Evolutionary conservation across 2,329 filamentous ascomycete species (phyloP).

Genomic region (Paecilomyces niveus): DNA sequence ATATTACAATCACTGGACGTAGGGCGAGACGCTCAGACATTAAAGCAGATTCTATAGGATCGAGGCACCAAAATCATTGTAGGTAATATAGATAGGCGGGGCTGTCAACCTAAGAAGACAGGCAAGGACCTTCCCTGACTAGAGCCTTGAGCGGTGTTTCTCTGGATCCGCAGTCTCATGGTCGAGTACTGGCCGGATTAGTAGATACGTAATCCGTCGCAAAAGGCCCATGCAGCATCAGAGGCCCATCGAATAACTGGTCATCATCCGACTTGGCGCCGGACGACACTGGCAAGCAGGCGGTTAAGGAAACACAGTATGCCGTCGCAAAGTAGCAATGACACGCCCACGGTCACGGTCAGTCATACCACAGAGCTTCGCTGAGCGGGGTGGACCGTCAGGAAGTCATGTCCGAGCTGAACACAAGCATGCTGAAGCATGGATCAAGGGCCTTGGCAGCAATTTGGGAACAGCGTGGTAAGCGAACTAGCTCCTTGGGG

Average conservation of each 20-base stretch:
- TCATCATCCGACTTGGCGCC: neutral
- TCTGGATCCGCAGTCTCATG: neutral
- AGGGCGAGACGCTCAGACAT: neutral
- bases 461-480: neutral
- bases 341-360: neutral
- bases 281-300: neutral
- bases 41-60: neutral
- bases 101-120: neutral
- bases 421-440: neutral
- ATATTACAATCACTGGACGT: neutral
- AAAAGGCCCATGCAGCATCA: neutral
- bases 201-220: neutral
- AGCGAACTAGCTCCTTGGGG: neutral
- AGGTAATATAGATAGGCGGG: neutral
- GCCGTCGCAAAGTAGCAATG: neutral
- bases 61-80: neutral
- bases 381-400: neutral
- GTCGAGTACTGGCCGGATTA: too few species aligned
- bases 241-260: neutral
- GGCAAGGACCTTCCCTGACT: neutral
- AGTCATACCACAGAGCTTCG: neutral
- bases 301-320: neutral
- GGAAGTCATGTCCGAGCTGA: conserved; percentile 1
- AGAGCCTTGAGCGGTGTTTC: neutral
- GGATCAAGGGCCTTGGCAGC: neutral